Conservation (phyloP, 495 filamentous ascomycete genomes). For the Saxophila tyrrhenica region DNA sequence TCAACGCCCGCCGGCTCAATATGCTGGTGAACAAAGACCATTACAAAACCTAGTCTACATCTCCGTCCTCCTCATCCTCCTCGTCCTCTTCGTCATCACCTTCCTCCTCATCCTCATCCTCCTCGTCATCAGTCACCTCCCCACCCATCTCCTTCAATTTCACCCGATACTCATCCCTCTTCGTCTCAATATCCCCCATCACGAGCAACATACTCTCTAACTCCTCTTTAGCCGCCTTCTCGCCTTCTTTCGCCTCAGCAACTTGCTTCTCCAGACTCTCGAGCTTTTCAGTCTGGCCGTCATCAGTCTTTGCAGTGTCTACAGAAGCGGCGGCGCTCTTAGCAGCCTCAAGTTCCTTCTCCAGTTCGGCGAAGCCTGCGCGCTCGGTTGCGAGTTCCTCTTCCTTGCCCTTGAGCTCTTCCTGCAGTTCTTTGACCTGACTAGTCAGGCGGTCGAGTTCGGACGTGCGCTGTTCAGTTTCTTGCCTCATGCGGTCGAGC, state of each 20-base stretch:
- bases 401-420: constrained; percentile 14
- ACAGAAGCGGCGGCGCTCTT: constrained; percentile 1
- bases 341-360: constrained; percentile 20
- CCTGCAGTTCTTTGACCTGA: constrained; percentile 8
- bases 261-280: constrained; percentile 5
- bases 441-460: constrained; percentile 3
- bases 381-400: constrained; percentile 13
- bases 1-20: too few relatives aligned
- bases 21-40: too few relatives aligned
- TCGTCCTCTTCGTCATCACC: constrained; percentile 13
- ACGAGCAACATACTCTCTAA: constrained; percentile 33
- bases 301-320: not conserved
- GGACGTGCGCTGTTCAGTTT: not conserved
- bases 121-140: constrained; percentile 29
- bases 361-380: constrained; percentile 16
- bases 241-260: constrained; percentile 24
- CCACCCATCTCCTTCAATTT: constrained; percentile 32
- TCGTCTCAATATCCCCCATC: constrained; percentile 32
- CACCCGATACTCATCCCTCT: constrained; percentile 28
- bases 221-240: constrained; percentile 27
- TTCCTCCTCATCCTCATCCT: constrained; percentile 27
- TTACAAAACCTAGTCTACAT: not conserved
- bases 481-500: not conserved
- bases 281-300: not conserved
- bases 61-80: constrained; percentile 11